Evolutionary conservation across 352 stramenopile genomes (phyloP).

Genomic region (Pythium scleroteichum): DNA sequence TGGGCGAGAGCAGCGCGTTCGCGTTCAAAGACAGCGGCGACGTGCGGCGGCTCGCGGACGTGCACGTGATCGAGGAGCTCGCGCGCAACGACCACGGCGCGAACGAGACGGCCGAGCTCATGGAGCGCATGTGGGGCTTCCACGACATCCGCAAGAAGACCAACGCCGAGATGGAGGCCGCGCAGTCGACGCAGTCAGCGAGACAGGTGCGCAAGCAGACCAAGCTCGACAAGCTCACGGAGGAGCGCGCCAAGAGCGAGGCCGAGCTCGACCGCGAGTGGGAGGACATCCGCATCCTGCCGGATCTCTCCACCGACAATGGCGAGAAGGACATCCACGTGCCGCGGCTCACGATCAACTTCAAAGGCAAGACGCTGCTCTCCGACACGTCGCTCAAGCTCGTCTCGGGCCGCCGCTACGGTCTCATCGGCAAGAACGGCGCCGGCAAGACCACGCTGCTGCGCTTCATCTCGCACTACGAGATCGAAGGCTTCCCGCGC

Average conservation of each 20-base stretch:
- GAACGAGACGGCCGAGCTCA: constrained; percentile 59
- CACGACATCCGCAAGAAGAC: constrained; percentile 81
- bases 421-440: constrained; percentile 93
- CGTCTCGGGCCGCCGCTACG: constrained; percentile 82
- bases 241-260: constrained; percentile 55
- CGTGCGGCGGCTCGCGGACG: constrained; percentile 59
- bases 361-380: constrained; percentile 90
- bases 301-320: constrained; percentile 75
- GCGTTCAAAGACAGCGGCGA: constrained; percentile 26
- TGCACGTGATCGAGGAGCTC: constrained; percentile 76
- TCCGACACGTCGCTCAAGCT: constrained; percentile 88
- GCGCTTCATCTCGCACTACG: constrained; percentile 94
- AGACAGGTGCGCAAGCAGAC: constrained; percentile 81
- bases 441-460: constrained; percentile 96
- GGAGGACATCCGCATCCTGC: constrained; percentile 76
- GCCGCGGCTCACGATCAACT: constrained; percentile 84
- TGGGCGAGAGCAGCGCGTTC: constrained; percentile 24
- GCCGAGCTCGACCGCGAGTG: constrained; percentile 75
- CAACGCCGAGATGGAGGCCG: constrained; percentile 77
- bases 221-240: constrained; percentile 64
- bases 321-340: constrained; percentile 90
- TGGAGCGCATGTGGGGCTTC: constrained; percentile 87
- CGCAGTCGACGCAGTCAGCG: constrained; percentile 71
- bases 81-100: constrained; percentile 47
- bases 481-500: constrained; percentile 96